Base-by-base conservation (phyloP, 208 protist species). In the Zelonia costaricensis region DNA sequence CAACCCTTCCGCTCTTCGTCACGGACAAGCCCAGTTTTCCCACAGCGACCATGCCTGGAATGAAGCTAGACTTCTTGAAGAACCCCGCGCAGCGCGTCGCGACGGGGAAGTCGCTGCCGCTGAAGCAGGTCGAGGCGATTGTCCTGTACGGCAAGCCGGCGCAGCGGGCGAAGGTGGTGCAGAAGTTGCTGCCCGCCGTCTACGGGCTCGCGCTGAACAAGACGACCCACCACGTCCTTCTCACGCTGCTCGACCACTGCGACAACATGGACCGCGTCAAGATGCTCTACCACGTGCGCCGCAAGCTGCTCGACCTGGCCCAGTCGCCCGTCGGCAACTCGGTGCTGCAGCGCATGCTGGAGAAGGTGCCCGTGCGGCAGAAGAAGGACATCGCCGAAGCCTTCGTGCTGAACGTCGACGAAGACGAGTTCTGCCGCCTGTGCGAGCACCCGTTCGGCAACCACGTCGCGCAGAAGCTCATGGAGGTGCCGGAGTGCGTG, bases 91-190 rank as follows among this genome's bases (percentile, higher is more conserved):
- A 96, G 77, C 83, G 91, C 10, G 35, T 84, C 23, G 91, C 91
- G 43, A 92, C 78, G 31, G 82, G 82, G 22, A 88, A 87, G 65
- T 78, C 84, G 36, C 65, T 96, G 55, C 91, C 91, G 12, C 67
- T 93, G 18, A 78, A 82, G 60, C 91, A 96, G 73, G 84, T 96
- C 31, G 91, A 96, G 78, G 91, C 91, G 15, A 75, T 94, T 43
- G 52, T 96, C 9, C 44, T 88, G 10, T 96, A 94, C 68, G 91
- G 91, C n/a, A 79, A 64, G 28, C 82, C 87, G 4, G 86, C 86
- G 52, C 87, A 92, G 80, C 80, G 86, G 1, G 82, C 82, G 3
- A 89, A 92, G 73, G 87, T 94, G 33, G 76, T 94, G 49, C 76
- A 91, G 64, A 87, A 87, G 61, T 23, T 96, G 35, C 56, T 96